Evolutionary conservation across 495 filamentous ascomycete species (phyloP).

Genomic region (Aspergillus biplanus): DNA sequence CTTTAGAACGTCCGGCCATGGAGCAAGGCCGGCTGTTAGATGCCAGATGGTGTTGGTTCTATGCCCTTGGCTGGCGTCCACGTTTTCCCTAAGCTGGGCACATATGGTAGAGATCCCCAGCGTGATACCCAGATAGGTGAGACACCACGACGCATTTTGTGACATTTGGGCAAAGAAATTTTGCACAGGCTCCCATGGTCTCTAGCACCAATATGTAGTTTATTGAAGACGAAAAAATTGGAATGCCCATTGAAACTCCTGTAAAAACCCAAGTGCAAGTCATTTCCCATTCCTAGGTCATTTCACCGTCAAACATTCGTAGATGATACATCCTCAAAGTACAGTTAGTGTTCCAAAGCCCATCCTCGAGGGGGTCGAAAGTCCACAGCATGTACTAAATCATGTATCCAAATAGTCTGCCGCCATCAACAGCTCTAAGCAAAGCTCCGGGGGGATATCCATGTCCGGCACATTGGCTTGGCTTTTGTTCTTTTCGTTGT

Average conservation of each 20-base stretch:
- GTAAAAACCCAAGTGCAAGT: neutral
- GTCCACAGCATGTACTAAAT: conserved; percentile 25
- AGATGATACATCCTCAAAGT: neutral
- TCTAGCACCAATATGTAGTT: neutral
- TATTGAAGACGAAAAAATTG: neutral
- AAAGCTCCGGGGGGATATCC: conserved; percentile 78
- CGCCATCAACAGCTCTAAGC: conserved; percentile 80
- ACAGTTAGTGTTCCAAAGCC: neutral
- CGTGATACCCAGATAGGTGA: no score
- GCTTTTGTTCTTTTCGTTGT: conserved; percentile 81
- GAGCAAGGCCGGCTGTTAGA: conserved; percentile 52
- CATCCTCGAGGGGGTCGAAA: neutral
- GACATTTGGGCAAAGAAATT: neutral
- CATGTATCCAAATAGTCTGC: conserved; percentile 71
- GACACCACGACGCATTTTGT: neutral
- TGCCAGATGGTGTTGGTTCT: conserved; percentile 54
- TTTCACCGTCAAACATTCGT: conserved; percentile 1
- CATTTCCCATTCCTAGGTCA: neutral
- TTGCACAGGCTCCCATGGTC: neutral
- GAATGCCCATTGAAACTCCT: conserved; percentile 2
- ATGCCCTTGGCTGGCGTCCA: neutral
- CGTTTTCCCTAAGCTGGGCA: no score
- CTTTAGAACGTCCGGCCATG: conserved; percentile 76
- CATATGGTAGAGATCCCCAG: no score
- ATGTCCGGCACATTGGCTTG: conserved; percentile 83